Conservation (phyloP, 176 grass and related monocot genomes). For the Aechmea fasciata region DNA sequence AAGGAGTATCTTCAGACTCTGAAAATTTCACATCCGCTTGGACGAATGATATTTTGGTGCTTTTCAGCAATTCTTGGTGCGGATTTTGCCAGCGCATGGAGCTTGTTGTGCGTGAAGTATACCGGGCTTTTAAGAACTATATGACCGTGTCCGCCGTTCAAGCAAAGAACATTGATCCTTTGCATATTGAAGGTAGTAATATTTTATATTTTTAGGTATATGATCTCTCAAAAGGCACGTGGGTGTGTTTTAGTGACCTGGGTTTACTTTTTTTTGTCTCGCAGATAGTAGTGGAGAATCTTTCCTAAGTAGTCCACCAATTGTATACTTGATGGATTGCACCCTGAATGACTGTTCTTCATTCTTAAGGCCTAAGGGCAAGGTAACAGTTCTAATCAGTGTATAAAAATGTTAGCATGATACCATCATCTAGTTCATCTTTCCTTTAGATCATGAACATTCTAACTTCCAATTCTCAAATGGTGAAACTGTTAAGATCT, state of each 20-base stretch:
- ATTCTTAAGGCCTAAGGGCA: constrained; percentile 47
- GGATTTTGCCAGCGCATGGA: constrained; percentile 89
- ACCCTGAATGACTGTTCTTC: constrained; percentile 62
- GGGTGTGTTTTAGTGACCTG: neutral
- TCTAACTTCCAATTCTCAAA: too few relatives aligned
- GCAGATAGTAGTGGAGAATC: constrained; percentile 40
- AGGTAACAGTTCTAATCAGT: constrained; percentile 34
- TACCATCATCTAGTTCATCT: neutral
- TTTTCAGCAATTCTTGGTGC: constrained; percentile 95
- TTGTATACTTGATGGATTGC: constrained; percentile 78
- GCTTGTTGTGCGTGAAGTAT: constrained; percentile 69
- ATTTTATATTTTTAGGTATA: neutral
- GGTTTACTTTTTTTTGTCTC: constrained; percentile 22
- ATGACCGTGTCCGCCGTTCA: constrained; percentile 25
- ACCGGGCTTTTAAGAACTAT: constrained; percentile 61
- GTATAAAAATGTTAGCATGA: neutral
- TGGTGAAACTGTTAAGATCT: too few relatives aligned
- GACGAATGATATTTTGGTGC: constrained; percentile 80
- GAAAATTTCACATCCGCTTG: constrained; percentile 42
- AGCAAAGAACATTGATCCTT: constrained; percentile 26
- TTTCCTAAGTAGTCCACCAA: constrained; percentile 42
- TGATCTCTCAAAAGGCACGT: neutral
- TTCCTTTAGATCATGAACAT: too few relatives aligned
- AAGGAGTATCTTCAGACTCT: constrained; percentile 21
- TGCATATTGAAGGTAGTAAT: constrained; percentile 50